Evolutionary conservation across 352 stramenopile genomes (phyloP), one percentile per base, ranked within the genome.

Genomic region (Pythium brassicae): DNA sequence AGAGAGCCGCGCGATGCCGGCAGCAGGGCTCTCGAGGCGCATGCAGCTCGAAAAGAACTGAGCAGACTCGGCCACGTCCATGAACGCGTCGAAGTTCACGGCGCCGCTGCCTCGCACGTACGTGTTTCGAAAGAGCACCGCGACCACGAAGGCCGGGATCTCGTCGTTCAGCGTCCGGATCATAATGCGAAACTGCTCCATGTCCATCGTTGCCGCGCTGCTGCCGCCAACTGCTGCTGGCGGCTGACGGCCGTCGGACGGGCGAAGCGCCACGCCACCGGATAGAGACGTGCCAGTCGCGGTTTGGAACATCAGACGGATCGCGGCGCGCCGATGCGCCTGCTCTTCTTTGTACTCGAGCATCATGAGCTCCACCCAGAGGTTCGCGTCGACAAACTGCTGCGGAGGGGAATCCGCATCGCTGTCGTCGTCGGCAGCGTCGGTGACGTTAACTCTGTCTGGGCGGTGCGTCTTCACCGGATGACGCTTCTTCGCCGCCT

Each of bases 241-340:
- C 17, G 42, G 1, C 47, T 51, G 55, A 0, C 27, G 55, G 10
- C 15, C 40, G 1, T 55, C 47, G 0, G 17, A 10, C 10, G 23
- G 27, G 8, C 27, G n/a, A 19, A 17, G 20, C 1, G 26, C 20
- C 5, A 25, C 1, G n/a, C 27, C 47, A 19, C 37, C n/a, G 22
- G 42, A 44, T 9, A 42, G 10, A 2, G 34, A 11, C 9, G 34
- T 27, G 5, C 50, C 34, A 1, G 76, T 82, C 3, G 90, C 89
- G 0, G 90, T 97, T 40, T 97, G 88, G 48, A 97, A 97, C 91
- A 97, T 97, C 1, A 97, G 62, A 0, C 90, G 88, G 43, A 97
- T 89, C 17, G 89, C 89, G 19, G 88, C 88, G 6, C 82, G 72
- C 2, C 91, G 83, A 57, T 97, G 91, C 0, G 89, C 86, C 62